These are phyloP conservation scores for Globisporangium perplexum DNA, from an alignment of 352 stramenopile species.

Conservation along the genomic window DNA sequence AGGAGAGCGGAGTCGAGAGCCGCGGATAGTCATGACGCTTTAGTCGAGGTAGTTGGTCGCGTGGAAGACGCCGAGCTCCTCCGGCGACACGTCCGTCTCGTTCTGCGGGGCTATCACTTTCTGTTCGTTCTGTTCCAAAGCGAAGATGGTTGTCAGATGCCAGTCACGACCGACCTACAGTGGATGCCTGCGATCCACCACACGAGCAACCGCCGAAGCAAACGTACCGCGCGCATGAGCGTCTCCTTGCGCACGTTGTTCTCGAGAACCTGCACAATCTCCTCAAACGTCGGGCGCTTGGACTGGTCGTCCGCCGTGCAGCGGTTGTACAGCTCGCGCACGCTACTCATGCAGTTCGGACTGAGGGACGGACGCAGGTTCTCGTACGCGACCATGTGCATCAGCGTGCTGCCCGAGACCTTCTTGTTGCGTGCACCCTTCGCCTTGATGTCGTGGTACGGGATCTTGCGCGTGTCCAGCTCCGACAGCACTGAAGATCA, in stretches of 20 bases:
- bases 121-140: slow-evolving; percentile 15
- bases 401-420: slow-evolving; percentile 78
- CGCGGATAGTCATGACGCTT: background rate
- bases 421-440: slow-evolving; percentile 81
- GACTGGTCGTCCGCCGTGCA: slow-evolving; percentile 78
- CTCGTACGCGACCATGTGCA: slow-evolving; percentile 90
- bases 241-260: slow-evolving; percentile 84
- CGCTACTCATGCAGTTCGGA: slow-evolving; percentile 77
- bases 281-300: slow-evolving; percentile 73
- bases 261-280: slow-evolving; percentile 82
- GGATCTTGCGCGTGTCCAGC: slow-evolving; percentile 82
- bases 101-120: slow-evolving; percentile 23
- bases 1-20: too few species aligned
- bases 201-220: background rate
- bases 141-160: background rate
- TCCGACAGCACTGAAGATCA: slow-evolving; percentile 63
- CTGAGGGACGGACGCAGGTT: slow-evolving; percentile 80
- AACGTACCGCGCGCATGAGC: slow-evolving; percentile 70
- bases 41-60: slow-evolving; percentile 83
- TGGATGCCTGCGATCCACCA: background rate
- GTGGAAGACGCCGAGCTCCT: slow-evolving; percentile 81
- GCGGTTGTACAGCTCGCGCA: slow-evolving; percentile 73
- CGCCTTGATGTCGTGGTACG: slow-evolving; percentile 86
- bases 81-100: slow-evolving; percentile 55
- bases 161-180: slow-evolving; percentile 6